Percentiles rank a stretch among this genome's conserved stretches.
Conservation (phyloP, 208 protist species). For the Leishmania lainsoni region DNA sequence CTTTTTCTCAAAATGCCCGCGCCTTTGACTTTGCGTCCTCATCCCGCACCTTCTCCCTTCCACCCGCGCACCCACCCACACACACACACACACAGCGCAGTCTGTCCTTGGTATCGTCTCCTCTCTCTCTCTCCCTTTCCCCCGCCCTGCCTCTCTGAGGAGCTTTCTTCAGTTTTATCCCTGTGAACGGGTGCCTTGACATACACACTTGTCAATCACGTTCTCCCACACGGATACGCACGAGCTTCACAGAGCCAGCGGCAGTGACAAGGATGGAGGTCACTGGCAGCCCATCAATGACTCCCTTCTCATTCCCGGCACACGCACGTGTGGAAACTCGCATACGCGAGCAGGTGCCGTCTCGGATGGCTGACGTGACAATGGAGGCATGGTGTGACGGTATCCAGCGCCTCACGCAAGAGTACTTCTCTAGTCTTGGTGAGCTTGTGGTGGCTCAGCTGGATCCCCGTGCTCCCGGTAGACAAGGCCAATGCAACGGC, state of each 20-base stretch:
- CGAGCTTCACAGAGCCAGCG: neutral
- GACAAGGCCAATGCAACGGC: neutral
- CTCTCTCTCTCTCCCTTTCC: neutral
- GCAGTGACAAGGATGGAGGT: neutral
- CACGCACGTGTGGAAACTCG: neutral
- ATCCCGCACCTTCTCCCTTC: neutral
- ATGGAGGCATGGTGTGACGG: constrained; percentile 7
- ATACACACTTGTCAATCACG: neutral
- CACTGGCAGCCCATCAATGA: neutral
- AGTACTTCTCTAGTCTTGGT: constrained; percentile 18
- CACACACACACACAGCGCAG: too few relatives aligned
- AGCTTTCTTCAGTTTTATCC: neutral
- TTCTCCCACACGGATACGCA: neutral
- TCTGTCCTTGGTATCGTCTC: too few relatives aligned
- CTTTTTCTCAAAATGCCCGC: neutral
- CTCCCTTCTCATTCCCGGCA: neutral
- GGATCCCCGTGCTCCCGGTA: neutral
- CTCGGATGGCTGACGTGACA: neutral
- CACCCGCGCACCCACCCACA: too few relatives aligned
- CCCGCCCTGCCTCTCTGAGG: neutral
- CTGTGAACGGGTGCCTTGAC: neutral
- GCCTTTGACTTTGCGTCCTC: neutral
- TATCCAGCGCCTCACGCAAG: constrained; percentile 7
- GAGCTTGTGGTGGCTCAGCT: constrained; percentile 5
- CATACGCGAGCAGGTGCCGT: neutral